A percentile compares a stretch with the other conserved stretches of the same genome.
Evolutionary conservation across 352 stramenopile species (phyloP).

Genomic region (Phytopythium ostracodes): DNA sequence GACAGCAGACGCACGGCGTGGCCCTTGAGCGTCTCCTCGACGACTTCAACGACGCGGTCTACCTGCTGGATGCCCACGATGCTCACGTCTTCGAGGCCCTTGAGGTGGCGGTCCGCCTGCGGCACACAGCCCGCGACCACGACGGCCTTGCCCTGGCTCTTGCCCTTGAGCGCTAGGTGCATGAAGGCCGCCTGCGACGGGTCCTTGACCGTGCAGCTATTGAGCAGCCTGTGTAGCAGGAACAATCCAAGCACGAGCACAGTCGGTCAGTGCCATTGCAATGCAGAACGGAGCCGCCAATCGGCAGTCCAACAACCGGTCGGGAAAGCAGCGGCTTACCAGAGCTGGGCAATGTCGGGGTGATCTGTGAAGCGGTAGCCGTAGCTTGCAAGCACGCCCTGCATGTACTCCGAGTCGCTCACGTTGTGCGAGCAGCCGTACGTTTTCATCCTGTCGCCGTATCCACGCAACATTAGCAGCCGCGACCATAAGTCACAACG

Average conservation of each 20-base stretch:
- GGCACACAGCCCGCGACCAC: conserved; percentile 91
- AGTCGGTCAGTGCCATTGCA: background rate
- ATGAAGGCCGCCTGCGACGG: conserved; percentile 89
- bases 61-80: conserved; percentile 91
- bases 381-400: conserved; percentile 86
- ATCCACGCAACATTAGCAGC: background rate
- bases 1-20: conserved; percentile 84
- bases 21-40: conserved; percentile 90
- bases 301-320: background rate
- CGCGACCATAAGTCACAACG: background rate
- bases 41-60: conserved; percentile 88
- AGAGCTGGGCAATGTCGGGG: conserved; percentile 76
- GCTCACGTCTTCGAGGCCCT: conserved; percentile 79
- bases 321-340: conserved; percentile 18
- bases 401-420: conserved; percentile 93
- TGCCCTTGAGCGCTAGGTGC: conserved; percentile 83
- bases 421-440: conserved; percentile 94
- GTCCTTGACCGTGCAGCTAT: conserved; percentile 94
- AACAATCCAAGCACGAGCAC: background rate
- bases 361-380: conserved; percentile 85
- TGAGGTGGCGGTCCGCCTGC: conserved; percentile 83
- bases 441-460: conserved; percentile 67
- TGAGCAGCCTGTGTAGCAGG: conserved; percentile 57
- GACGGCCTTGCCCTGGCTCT: conserved; percentile 74
- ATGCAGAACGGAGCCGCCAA: background rate